Conservation (phyloP, 768 basidiomycete species). For the Zangia roseola region DNA sequence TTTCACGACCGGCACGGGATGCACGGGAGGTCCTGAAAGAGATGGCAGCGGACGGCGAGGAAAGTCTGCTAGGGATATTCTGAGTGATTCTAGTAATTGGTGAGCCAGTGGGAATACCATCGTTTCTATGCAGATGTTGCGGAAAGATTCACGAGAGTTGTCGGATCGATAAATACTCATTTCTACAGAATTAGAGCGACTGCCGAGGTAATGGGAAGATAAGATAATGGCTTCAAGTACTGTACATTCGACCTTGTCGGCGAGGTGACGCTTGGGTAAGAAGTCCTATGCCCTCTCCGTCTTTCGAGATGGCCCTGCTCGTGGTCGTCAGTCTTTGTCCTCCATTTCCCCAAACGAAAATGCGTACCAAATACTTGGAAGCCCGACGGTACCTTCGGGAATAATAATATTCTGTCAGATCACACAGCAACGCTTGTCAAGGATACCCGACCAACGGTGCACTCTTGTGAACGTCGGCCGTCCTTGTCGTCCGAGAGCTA, state of each 20-base stretch:
- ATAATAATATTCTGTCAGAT: conserved; percentile 8
- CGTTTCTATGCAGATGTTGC: no score
- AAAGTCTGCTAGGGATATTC: conserved; percentile 28
- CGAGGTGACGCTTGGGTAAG: conserved; percentile 12
- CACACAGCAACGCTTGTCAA: neutral
- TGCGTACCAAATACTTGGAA: conserved; percentile 17
- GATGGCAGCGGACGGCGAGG: conserved; percentile 26
- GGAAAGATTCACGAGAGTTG: no score
- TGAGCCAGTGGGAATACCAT: no score
- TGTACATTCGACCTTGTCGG: conserved; percentile 2
- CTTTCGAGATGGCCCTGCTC: conserved; percentile 16
- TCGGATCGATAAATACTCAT: no score
- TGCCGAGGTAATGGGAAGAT: no score
- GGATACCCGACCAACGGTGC: neutral
- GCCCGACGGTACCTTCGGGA: conserved; percentile 7
- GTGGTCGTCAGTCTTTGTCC: neutral
- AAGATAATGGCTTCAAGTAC: no score
- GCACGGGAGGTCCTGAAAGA: conserved; percentile 66
- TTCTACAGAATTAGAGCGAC: no score
- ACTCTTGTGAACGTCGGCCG: conserved; percentile 9
- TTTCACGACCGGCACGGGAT: conserved; percentile 80
- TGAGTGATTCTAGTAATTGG: no score
- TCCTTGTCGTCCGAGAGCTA: conserved; percentile 4
- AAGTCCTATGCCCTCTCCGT: conserved; percentile 14
- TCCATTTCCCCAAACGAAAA: neutral